These are phyloP conservation scores for Phymatotrichopsis omnivora DNA, from an alignment of 2,329 filamentous ascomycete genomes.

Conservation along the genomic window DNA sequence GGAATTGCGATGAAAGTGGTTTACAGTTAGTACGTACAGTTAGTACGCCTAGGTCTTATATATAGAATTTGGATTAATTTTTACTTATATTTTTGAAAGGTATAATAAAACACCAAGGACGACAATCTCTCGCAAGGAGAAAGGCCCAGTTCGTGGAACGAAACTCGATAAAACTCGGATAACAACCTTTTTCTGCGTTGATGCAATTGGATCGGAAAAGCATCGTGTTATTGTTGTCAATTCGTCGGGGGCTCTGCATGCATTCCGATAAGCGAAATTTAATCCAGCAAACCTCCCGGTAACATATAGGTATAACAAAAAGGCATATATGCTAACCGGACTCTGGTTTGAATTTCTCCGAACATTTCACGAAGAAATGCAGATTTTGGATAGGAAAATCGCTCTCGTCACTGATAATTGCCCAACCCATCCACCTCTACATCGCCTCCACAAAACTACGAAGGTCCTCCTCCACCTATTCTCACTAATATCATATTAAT, in stretches of 20 bases:
- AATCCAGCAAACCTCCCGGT: conserved; percentile 26
- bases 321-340: conserved; percentile 22
- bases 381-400: not conserved
- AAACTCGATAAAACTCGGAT: conserved; percentile 19
- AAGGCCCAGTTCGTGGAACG: not conserved
- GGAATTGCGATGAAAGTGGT: not conserved
- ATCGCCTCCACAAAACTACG: not conserved
- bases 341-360: conserved; percentile 5
- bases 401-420: conserved; percentile 3
- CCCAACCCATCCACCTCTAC: not conserved
- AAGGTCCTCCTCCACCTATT: not conserved
- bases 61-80: too few species aligned
- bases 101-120: too few species aligned
- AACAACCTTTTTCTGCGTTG: conserved; percentile 21
- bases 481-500: not conserved
- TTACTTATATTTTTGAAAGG: too few species aligned
- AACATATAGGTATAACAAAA: conserved; percentile 26
- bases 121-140: too few species aligned
- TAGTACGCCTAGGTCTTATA: too few species aligned
- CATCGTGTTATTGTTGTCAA: conserved; percentile 26
- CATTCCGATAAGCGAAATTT: conserved; percentile 15
- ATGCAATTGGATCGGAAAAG: conserved; percentile 25
- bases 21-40: too few species aligned
- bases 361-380: not conserved
- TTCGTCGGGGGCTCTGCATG: conserved; percentile 15